Percentiles rank a stretch among this genome's conserved stretches.
Conservation (phyloP, 768 basidiomycete genomes). For the Gymnopilus dilepis region DNA sequence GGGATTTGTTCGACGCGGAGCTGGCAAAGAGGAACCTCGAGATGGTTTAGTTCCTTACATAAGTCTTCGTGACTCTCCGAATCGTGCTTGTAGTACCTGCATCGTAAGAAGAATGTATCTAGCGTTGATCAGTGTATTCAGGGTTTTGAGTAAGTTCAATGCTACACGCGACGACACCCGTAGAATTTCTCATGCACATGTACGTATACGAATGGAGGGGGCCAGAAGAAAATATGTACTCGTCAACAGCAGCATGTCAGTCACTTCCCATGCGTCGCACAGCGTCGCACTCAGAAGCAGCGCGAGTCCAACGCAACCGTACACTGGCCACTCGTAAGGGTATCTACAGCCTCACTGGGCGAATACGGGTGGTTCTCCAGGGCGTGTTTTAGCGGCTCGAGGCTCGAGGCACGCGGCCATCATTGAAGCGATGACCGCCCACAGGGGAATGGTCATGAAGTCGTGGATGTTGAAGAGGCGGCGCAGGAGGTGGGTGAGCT, state of each 20-base stretch:
- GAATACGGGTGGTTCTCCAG: slow-evolving; percentile 69
- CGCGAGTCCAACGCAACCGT: slow-evolving; percentile 92
- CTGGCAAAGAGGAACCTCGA: neutral
- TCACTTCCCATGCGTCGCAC: no score
- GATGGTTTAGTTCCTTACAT: no score
- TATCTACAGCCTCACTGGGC: slow-evolving; percentile 68
- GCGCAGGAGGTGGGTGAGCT: slow-evolving; percentile 8
- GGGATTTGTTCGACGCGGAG: neutral
- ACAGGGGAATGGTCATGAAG: slow-evolving; percentile 91
- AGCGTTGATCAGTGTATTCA: no score
- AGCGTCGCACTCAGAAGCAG: slow-evolving; percentile 68
- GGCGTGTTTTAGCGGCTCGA: slow-evolving; percentile 66
- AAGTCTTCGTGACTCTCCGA: no score
- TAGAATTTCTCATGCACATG: no score
- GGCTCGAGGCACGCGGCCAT: slow-evolving; percentile 58
- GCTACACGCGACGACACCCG: no score
- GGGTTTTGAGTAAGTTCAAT: no score
- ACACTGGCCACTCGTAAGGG: slow-evolving; percentile 76
- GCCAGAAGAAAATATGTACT: no score
- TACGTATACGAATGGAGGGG: no score
- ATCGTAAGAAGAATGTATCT: no score
- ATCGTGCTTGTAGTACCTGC: no score
- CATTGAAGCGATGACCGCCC: slow-evolving; percentile 77
- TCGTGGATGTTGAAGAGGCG: slow-evolving; percentile 52
- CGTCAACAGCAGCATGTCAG: slow-evolving; percentile 68